These are phyloP conservation scores for Suillus lakei DNA, from an alignment of 768 basidiomycete species.

Conservation along the genomic window DNA sequence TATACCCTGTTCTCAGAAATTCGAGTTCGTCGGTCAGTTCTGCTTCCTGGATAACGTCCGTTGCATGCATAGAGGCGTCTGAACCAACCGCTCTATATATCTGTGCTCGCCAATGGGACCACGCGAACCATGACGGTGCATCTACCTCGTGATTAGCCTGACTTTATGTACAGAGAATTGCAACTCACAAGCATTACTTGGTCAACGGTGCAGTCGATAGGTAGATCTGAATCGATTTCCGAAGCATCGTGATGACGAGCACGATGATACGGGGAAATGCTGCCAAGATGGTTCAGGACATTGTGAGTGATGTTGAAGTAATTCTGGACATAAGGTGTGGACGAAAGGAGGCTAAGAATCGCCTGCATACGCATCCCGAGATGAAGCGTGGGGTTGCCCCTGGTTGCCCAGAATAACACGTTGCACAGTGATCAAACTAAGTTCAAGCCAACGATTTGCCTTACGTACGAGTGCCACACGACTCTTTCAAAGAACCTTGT, in stretches of 20 bases:
- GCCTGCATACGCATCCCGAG: not conserved
- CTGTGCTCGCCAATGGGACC: slow-evolving; percentile 37
- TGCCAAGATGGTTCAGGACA: slow-evolving; percentile 31
- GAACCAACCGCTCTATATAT: slow-evolving; percentile 34
- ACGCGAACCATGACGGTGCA: slow-evolving; percentile 42
- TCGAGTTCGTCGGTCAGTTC: slow-evolving; percentile 30
- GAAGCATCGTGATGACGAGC: slow-evolving; percentile 34
- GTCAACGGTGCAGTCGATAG: slow-evolving; percentile 43
- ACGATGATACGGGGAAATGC: slow-evolving; percentile 42
- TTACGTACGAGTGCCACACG: not conserved
- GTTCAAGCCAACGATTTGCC: not conserved
- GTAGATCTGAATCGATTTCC: slow-evolving; percentile 27
- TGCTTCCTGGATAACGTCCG: slow-evolving; percentile 28
- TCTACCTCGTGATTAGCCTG: slow-evolving; percentile 21
- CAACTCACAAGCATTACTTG: slow-evolving; percentile 42
- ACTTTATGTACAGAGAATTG: not conserved
- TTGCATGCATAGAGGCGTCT: slow-evolving; percentile 30
- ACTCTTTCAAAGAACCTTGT: not conserved
- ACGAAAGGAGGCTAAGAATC: not conserved
- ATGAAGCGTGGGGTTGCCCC: not conserved
- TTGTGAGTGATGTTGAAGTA: slow-evolving; percentile 8
- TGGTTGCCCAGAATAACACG: not conserved
- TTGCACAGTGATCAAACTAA: not conserved
- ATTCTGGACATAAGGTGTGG: slow-evolving; percentile 22
- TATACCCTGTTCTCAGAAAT: slow-evolving; percentile 40